These are phyloP conservation scores for Saccharomycopsis hybrid DNA, from an alignment of 1,139 yeast genomes.

Conservation along the genomic window DNA sequence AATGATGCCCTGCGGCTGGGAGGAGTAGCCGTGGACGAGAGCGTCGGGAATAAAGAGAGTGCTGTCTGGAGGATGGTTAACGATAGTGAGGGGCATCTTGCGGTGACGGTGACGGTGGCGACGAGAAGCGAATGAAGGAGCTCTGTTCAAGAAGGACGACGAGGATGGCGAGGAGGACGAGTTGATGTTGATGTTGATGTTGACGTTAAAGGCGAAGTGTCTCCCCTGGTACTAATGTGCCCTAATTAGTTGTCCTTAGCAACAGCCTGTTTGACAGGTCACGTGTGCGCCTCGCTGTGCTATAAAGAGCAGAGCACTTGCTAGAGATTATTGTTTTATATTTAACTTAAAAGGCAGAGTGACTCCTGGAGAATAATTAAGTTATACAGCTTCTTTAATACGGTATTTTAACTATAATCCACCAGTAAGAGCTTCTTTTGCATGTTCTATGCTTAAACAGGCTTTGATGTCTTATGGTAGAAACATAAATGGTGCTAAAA, in stretches of 20 bases:
- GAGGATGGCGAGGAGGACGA: too few species aligned
- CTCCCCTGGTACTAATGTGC: too few species aligned
- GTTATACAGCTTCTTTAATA: not conserved
- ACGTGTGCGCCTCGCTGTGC: too few species aligned
- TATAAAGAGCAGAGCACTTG: too few species aligned
- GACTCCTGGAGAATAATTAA: not conserved
- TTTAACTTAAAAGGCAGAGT: not conserved
- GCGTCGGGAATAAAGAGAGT: conserved; percentile 40
- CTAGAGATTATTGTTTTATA: too few species aligned
- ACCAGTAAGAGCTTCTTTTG: not conserved
- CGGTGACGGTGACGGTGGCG: too few species aligned
- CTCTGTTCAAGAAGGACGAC: too few species aligned
- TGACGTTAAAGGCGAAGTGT: too few species aligned
- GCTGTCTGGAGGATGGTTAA: conserved; percentile 27
- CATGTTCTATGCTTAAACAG: not conserved
- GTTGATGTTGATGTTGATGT: too few species aligned
- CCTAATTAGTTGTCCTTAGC: too few species aligned
- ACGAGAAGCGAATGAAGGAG: too few species aligned
- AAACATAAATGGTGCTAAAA: not conserved
- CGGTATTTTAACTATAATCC: not conserved
- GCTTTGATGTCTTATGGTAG: not conserved
- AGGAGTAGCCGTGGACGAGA: conserved; percentile 37
- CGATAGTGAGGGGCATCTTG: conserved; percentile 26
- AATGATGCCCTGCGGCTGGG: conserved; percentile 31
- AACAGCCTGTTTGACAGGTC: too few species aligned